Evolutionary conservation across 345 rosid species (phyloP).

Genomic region (Hirschfeldia incana): DNA sequence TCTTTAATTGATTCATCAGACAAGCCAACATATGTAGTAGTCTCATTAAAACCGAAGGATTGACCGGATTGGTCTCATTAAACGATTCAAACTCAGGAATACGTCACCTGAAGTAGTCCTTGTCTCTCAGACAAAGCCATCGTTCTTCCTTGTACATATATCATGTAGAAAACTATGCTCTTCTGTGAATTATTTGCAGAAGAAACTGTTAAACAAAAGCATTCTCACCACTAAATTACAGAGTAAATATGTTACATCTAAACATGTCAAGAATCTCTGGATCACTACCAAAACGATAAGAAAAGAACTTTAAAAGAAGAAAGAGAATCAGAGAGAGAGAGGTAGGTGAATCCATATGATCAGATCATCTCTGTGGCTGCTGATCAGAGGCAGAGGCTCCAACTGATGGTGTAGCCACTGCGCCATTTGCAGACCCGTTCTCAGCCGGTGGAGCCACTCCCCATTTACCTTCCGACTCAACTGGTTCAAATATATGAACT

Average conservation of each 20-base stretch:
- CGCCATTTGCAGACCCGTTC: slow-evolving; percentile 78
- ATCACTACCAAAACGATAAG: slow-evolving; percentile 16
- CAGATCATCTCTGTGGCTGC: slow-evolving; percentile 75
- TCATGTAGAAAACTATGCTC: too few relatives aligned
- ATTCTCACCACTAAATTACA: slow-evolving; percentile 2
- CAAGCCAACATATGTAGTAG: too few relatives aligned
- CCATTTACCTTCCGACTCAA: slow-evolving; percentile 95
- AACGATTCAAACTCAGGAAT: too few relatives aligned
- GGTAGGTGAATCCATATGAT: slow-evolving; percentile 1
- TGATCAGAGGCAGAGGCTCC: slow-evolving; percentile 88
- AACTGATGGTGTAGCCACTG: slow-evolving; percentile 56
- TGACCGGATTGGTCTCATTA: too few relatives aligned
- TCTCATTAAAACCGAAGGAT: too few relatives aligned
- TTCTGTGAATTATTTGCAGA: too few relatives aligned
- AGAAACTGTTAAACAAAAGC: too few relatives aligned
- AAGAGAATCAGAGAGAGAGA: background rate
- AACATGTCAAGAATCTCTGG: slow-evolving; percentile 36
- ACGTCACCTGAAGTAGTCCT: too few relatives aligned
- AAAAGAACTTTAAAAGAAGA: background rate
- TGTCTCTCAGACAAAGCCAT: too few relatives aligned
- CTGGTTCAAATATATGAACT: slow-evolving; percentile 91
- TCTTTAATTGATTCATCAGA: too few relatives aligned
- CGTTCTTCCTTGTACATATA: too few relatives aligned
- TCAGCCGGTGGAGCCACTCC: slow-evolving; percentile 84
- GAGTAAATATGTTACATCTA: slow-evolving; percentile 31